phyloP scores from a whole-genome alignment of 1,139 yeast species.

The Yamadazyma spencermartinsiae region DNA sequence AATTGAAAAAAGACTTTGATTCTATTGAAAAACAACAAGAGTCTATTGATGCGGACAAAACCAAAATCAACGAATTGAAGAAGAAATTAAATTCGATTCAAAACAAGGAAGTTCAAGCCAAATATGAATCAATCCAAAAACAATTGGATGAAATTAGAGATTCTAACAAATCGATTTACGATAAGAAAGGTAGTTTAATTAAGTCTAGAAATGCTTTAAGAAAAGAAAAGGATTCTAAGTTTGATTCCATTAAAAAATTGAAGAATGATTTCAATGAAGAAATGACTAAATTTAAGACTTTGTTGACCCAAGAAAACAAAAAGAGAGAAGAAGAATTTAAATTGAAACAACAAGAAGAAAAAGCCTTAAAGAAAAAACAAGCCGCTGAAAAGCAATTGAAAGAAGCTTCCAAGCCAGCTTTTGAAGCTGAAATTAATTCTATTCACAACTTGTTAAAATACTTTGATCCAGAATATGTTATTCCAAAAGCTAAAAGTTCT shows the following conservation, averaged over 20 bases:
- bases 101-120: conserved; percentile 60
- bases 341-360: conserved; percentile 54
- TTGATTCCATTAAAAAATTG: conserved; percentile 61
- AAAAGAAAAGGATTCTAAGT: conserved; percentile 69
- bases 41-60: conserved; percentile 77
- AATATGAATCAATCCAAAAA: conserved; percentile 62
- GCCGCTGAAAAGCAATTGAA: conserved; percentile 65
- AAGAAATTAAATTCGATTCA: conserved; percentile 61
- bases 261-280: conserved; percentile 70
- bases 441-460: conserved; percentile 70
- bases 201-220: conserved; percentile 69
- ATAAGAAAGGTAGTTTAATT: conserved; percentile 64
- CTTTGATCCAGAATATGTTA: conserved; percentile 79
- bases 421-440: conserved; percentile 68
- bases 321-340: conserved; percentile 71
- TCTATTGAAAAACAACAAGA: conserved; percentile 74
- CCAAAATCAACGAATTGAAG: conserved; percentile 75
- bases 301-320: conserved; percentile 67
- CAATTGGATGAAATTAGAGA: conserved; percentile 60
- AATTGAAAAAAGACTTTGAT: conserved; percentile 77
- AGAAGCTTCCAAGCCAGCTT: conserved; percentile 83
- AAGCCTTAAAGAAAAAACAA: conserved; percentile 60
- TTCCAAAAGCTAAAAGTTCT: conserved; percentile 44
- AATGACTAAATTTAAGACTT: conserved; percentile 68
- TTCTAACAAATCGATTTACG: conserved; percentile 62